Percentiles rank a stretch among this genome's conserved stretches.
Evolutionary conservation across 2,329 filamentous ascomycete species (phyloP).

Genomic region (Calonectria pteridis): DNA sequence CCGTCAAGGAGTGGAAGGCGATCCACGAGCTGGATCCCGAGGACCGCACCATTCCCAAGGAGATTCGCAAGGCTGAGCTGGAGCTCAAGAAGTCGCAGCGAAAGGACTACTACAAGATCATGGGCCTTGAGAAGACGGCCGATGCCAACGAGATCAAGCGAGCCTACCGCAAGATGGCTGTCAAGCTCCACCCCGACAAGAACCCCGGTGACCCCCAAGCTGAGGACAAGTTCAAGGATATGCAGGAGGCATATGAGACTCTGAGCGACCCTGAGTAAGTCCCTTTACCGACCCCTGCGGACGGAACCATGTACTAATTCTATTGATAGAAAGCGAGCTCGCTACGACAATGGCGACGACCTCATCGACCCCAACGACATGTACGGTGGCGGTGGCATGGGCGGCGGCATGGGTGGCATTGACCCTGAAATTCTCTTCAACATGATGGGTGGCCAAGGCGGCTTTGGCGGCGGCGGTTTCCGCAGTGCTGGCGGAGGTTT

Average conservation of each 20-base stretch:
- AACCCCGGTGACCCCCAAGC: constrained; percentile 89
- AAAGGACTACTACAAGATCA: constrained; percentile 99
- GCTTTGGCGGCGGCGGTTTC: constrained; percentile 68
- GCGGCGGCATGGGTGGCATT: constrained; percentile 75
- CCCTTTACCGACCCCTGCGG: not conserved
- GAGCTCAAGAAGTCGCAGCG: constrained; percentile 98
- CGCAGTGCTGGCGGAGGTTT: constrained; percentile 53
- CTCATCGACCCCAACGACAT: constrained; percentile 89
- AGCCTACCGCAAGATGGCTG: constrained; percentile 94
- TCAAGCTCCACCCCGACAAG: constrained; percentile 97
- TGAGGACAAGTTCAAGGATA: constrained; percentile 95
- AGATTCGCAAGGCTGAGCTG: constrained; percentile 89
- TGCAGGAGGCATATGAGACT: constrained; percentile 96
- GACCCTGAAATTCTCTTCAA: constrained; percentile 84
- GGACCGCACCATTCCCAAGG: constrained; percentile 84
- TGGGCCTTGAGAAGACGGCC: constrained; percentile 88
- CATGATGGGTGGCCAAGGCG: constrained; percentile 80
- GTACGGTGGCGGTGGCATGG: constrained; percentile 78
- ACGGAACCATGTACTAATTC: constrained; percentile 50
- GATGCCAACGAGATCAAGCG: constrained; percentile 91
- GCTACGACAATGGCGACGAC: constrained; percentile 94
- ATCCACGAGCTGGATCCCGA: constrained; percentile 86
- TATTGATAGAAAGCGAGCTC: constrained; percentile 78
- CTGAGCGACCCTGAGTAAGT: constrained; percentile 93
- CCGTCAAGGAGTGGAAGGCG: constrained; percentile 88